Evolutionary conservation across 2,329 filamentous ascomycete species (phyloP).

Genomic region (Atkinsonella hypoxylon): DNA sequence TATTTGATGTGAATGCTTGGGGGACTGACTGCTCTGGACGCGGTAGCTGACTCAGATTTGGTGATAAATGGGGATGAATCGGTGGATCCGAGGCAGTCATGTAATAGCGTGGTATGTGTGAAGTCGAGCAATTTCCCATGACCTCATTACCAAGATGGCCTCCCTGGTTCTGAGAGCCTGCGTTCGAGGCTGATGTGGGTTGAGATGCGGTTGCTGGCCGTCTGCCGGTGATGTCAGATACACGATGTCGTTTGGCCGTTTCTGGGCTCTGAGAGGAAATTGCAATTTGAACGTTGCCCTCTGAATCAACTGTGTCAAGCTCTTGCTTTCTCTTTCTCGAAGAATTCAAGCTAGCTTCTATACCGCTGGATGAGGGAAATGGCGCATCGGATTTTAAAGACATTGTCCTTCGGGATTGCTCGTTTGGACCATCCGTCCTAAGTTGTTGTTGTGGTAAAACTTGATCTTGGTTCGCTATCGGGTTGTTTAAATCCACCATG

Average conservation of each 20-base stretch:
- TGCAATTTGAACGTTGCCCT: neutral
- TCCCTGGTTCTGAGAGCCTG: neutral
- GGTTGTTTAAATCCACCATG: neutral
- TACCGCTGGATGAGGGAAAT: neutral
- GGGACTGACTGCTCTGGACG: neutral
- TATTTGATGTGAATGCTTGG: neutral
- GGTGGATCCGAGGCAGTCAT: neutral
- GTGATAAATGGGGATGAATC: neutral
- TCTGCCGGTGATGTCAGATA: neutral
- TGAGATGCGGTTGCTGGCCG: neutral
- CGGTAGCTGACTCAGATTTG: neutral
- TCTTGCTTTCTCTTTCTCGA: slow-evolving; percentile 5
- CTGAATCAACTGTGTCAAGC: neutral
- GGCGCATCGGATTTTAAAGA: neutral
- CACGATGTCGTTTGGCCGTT: neutral
- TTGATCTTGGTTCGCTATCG: neutral
- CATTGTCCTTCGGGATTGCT: neutral
- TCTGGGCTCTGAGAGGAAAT: neutral
- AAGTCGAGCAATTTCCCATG: neutral
- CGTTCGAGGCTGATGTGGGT: neutral
- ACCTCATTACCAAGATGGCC: neutral
- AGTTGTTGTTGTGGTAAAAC: neutral
- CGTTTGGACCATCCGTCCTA: neutral
- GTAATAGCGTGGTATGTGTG: slow-evolving; percentile 3
- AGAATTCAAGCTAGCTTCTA: neutral